phyloP scores from a whole-genome alignment of 2,329 filamentous ascomycete species.

The Diplodia sapinea region DNA sequence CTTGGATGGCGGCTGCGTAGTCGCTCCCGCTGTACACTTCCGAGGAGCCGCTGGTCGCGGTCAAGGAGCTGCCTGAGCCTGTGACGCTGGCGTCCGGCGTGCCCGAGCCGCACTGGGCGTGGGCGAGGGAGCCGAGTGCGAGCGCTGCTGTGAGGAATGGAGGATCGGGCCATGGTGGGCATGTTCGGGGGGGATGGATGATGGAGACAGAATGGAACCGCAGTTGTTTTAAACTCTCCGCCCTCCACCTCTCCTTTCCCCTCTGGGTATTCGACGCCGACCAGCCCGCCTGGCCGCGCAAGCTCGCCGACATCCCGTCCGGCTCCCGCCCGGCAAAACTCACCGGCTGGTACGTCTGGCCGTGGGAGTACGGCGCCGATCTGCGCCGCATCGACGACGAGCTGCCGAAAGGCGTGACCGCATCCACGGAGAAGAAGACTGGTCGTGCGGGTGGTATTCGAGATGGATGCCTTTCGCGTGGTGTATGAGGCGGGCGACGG shows the following conservation, averaged over 20 bases:
- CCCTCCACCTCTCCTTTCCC: neutral
- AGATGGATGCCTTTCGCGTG: neutral
- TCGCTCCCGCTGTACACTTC: conserved; percentile 60
- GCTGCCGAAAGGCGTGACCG: neutral
- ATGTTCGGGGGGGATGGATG: neutral
- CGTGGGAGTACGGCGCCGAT: conserved; percentile 2
- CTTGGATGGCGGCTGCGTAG: conserved; percentile 62
- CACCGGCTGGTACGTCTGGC: neutral
- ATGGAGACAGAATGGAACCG: neutral
- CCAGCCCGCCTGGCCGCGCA: neutral
- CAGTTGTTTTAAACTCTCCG: neutral
- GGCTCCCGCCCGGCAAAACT: neutral
- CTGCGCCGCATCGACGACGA: neutral
- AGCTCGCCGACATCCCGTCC: neutral
- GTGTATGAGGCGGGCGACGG: neutral
- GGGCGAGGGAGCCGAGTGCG: conserved; percentile 48
- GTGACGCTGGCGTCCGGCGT: conserved; percentile 56
- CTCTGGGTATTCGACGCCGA: conserved; percentile 2
- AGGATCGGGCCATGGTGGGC: conserved; percentile 46
- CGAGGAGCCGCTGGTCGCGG: conserved; percentile 52
- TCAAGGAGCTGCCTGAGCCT: conserved; percentile 55
- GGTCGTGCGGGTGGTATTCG: neutral
- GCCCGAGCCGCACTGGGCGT: conserved; percentile 57
- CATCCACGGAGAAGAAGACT: neutral
- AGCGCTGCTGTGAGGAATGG: conserved; percentile 51